Evolutionary conservation across 495 filamentous ascomycete genomes (phyloP).

Genomic region (Penicillium malachiteum): DNA sequence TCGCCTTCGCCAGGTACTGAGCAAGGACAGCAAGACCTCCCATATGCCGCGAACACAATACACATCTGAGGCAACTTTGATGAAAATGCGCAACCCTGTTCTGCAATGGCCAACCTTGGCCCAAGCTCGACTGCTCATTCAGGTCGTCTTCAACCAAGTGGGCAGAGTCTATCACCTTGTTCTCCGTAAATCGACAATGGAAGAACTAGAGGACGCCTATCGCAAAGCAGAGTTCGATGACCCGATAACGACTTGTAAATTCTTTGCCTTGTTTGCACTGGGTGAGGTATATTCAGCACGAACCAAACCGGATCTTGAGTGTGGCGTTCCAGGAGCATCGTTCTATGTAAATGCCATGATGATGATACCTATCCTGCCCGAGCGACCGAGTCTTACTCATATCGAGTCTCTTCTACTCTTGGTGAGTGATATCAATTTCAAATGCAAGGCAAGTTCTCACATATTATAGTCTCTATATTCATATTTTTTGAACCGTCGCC

Average conservation of each 20-base stretch:
- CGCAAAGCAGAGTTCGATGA: conserved; percentile 18
- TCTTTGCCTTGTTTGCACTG: conserved; percentile 32
- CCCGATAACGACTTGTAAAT: conserved; percentile 27
- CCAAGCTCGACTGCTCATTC: conserved; percentile 26
- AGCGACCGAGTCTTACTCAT: conserved; percentile 26
- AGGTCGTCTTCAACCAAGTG: conserved; percentile 26
- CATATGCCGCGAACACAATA: conserved; percentile 33
- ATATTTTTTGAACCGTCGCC: conserved; percentile 33
- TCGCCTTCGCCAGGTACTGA: conserved; percentile 31
- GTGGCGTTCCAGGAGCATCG: conserved; percentile 25
- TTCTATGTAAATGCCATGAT: conserved; percentile 36
- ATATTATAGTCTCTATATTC: conserved; percentile 27
- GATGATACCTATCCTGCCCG: conserved; percentile 29
- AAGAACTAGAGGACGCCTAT: conserved; percentile 24
- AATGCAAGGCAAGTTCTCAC: conserved; percentile 2
- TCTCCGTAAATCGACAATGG: conserved; percentile 24
- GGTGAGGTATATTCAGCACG: conserved; percentile 32
- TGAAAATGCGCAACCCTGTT: conserved; percentile 13
- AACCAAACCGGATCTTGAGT: conserved; percentile 8
- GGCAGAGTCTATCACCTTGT: conserved; percentile 32
- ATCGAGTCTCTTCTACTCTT: conserved; percentile 27
- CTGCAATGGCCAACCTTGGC: conserved; percentile 26
- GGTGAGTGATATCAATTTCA: conserved; percentile 10
- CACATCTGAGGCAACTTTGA: conserved; percentile 21
- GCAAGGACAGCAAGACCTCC: conserved; percentile 13